These are phyloP conservation scores for Polymyxa betae DNA, from an alignment of 208 protist genomes.

Conservation along the genomic window DNA sequence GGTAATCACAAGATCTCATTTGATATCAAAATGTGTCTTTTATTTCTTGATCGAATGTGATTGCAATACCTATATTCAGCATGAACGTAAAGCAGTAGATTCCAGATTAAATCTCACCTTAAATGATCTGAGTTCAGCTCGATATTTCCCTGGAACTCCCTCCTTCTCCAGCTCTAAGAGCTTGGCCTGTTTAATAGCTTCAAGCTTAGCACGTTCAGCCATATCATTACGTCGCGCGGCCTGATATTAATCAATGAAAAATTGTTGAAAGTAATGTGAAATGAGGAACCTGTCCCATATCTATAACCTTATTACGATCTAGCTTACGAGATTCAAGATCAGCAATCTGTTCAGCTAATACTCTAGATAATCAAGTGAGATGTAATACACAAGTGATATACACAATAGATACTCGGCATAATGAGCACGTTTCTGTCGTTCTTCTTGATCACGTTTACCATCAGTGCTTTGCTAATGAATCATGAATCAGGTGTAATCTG, in stretches of 20 bases:
- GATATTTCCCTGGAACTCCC: slow-evolving; percentile 55
- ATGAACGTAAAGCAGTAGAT: too few relatives aligned
- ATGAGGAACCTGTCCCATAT: background rate
- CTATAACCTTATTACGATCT: slow-evolving; percentile 49
- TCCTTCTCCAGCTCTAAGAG: slow-evolving; percentile 4
- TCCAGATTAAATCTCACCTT: too few relatives aligned
- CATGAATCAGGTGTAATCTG: background rate
- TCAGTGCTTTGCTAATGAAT: slow-evolving; percentile 15
- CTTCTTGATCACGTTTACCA: too few relatives aligned
- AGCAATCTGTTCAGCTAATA: slow-evolving; percentile 50
- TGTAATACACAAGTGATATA: background rate
- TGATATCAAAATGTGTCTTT: too few relatives aligned
- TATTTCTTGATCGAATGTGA: too few relatives aligned
- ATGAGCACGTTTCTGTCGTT: background rate
- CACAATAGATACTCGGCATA: background rate
- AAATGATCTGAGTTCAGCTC: slow-evolving; percentile 49
- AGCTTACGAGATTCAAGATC: slow-evolving; percentile 49
- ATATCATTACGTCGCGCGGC: slow-evolving; percentile 19
- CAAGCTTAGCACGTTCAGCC: slow-evolving; percentile 54
- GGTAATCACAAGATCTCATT: too few relatives aligned
- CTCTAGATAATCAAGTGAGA: background rate
- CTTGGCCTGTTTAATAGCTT: slow-evolving; percentile 49
- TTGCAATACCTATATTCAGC: too few relatives aligned
- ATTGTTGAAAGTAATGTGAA: background rate
- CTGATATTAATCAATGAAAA: background rate